Base-by-base conservation (phyloP, 108 stramenopile species). In the Nitzschia inconspicua region DNA sequence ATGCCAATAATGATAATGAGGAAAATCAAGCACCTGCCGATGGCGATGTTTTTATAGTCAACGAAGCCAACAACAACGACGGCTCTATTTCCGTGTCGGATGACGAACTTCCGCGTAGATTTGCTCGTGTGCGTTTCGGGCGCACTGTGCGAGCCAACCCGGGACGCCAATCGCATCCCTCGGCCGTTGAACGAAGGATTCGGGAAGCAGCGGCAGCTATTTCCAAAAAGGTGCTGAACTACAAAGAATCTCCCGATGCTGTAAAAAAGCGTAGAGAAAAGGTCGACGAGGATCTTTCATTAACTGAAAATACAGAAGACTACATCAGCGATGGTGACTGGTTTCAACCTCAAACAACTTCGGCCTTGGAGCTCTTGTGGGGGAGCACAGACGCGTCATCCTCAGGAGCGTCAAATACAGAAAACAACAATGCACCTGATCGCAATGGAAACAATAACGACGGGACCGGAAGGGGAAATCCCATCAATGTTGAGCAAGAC, bases 31-130 rank as follows among this genome's bases (percentile, higher is more conserved):
- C 19, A 61, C 31, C 13, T 44, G 65, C 37, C 22, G 37, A 20
- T 34, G 52, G 30, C 16, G 64, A 26, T 28, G 29, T 7, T 39
- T 23, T n/a, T 10, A 27, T 0, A 26, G 47, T 4, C 37, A 30
- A 40, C 35, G 47, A 31, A 46, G 20, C 49, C 67, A 28, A 20
- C 37, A 52, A 60, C 58, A 46, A 23, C 26, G 43, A 27, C 18
- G 42, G 47, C 18, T 60, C 50, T 57, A 73, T 75, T 16, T 80
- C 79, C 16, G 62, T 80, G 10, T 75, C 73, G 9, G 79, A 80
- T 47, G 79, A 80, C 44, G 79, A 80, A 54, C 29, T 50, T 22
- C 54, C 35, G n/a, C n/a, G n/a, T n/a, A n/a, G n/a, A n/a, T n/a
- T 20, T n/a, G 14, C 8, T 18, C 41, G 10, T 43, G 5, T 37